Conservation (phyloP, 257 asterid genomes). For the Solanum ossicruentum region DNA sequence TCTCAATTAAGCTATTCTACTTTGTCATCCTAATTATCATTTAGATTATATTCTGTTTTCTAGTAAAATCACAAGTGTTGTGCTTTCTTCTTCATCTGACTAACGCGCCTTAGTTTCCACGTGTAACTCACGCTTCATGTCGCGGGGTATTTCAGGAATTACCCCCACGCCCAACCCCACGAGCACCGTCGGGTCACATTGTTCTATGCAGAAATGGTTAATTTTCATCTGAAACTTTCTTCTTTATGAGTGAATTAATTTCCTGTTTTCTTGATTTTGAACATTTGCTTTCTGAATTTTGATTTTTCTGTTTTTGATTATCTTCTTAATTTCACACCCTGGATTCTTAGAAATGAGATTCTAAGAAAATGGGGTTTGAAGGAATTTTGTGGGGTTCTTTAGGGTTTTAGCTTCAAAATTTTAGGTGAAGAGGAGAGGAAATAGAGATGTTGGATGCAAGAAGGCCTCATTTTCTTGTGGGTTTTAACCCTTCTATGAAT, state of each 20-base stretch:
- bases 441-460: constrained; percentile 37
- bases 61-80: not conserved
- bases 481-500: constrained; percentile 53
- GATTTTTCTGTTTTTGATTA: not conserved
- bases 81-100: not conserved
- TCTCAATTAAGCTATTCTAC: not conserved
- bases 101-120: not conserved
- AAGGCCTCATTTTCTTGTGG: constrained; percentile 66
- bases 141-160: not conserved
- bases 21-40: not conserved
- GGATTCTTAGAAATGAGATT: not conserved
- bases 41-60: not conserved
- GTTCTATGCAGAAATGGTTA: not conserved
- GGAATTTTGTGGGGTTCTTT: not conserved
- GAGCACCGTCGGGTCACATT: not conserved
- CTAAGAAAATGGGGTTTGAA: not conserved
- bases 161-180: too few relatives aligned
- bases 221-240: not conserved
- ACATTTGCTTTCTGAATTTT: not conserved
- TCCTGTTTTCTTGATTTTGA: not conserved
- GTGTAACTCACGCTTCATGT: not conserved
- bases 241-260: not conserved
- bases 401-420: not conserved
- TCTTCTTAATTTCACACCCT: not conserved
- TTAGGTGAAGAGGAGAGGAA: not conserved